Conservation (phyloP, 495 filamentous ascomycete genomes). For the Hyaloscypha variabilis region DNA sequence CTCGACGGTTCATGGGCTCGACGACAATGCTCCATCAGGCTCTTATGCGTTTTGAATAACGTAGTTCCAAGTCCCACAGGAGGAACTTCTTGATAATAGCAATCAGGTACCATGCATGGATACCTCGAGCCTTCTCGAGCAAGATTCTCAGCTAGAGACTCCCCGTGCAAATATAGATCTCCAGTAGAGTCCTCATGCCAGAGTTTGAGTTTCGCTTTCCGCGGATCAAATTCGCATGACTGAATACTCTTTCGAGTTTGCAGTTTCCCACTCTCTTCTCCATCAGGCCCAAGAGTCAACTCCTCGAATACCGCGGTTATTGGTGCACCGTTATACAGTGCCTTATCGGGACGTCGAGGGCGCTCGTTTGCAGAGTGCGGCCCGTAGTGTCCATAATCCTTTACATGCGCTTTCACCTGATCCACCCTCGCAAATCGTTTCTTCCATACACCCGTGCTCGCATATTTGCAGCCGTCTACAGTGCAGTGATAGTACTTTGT, state of each 20-base stretch:
- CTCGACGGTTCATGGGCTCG: slow-evolving; percentile 3
- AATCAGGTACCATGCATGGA: neutral
- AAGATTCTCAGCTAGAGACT: neutral
- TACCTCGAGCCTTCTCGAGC: too few relatives aligned
- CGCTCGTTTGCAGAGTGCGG: slow-evolving; percentile 19
- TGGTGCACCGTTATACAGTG: neutral
- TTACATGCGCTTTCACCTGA: slow-evolving; percentile 20
- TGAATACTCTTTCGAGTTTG: neutral
- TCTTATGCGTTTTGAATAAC: neutral
- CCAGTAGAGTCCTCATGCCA: slow-evolving; percentile 8
- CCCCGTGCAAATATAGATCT: slow-evolving; percentile 1
- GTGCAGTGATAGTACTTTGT: slow-evolving; percentile 22
- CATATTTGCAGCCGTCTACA: slow-evolving; percentile 21
- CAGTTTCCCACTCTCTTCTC: neutral
- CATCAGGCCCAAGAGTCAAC: neutral
- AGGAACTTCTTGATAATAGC: slow-evolving; percentile 2
- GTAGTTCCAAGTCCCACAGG: neutral
- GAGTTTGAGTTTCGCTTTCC: neutral
- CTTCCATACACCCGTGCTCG: slow-evolving; percentile 7
- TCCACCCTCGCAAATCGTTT: slow-evolving; percentile 15
- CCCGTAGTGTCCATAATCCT: slow-evolving; percentile 21
- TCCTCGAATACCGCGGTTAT: slow-evolving; percentile 12
- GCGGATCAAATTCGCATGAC: slow-evolving; percentile 12
- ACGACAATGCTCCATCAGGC: slow-evolving; percentile 6
- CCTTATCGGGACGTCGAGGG: neutral